Base-by-base conservation (phyloP, 1,284 basidiomycete species). In the Phlebopus sp. region DNA sequence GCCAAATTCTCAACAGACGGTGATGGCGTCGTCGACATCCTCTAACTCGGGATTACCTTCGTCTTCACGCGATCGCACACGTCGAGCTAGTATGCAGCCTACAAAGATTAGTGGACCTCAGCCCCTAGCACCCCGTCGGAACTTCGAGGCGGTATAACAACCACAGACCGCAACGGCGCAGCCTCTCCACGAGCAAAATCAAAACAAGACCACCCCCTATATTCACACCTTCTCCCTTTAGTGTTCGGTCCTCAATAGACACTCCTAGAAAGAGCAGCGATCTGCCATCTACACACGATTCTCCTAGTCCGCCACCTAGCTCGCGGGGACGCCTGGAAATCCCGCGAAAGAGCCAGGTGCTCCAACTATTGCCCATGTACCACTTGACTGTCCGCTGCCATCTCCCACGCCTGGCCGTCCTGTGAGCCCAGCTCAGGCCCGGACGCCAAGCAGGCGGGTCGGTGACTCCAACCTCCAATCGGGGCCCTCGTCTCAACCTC, bases 1-100 rank as follows among this genome's bases (percentile, higher is more conserved):
- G 34, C 72, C 77, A 25, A 74, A 72, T 58, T 77, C 77, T 36
- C 75, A 75, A 49, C 66, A 76, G n/a, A 71, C 73, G 41, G 68
- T 76, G 8, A 71, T 73, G 44, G 69, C 66, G 31, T n/a, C n/a
- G n/a, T n/a, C n/a, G n/a, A n/a, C n/a, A n/a, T 73, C 76, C 23
- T 64, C 60, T 30, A 68, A 61, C 57, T 63, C 73, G 54, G 67
- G 67, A 37, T 59, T 74, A 41, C 62, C 67, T 17, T 73, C 77
- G 25, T 75, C 76, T 37, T 57, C 71, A 19, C 70, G 70, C 46
- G 69, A 74, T 44, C 71, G 72, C 49, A 53, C 68, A 31, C 63
- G 71, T 49, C 69, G 69, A 52, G 58, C 71, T 31, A 75, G 64
- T 54, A 63, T 69, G 49, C 73, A 76, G 52, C 66, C 69, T 23